Evolutionary conservation across 257 asterid genomes (phyloP), one percentile per base, ranked within the genome.

Genomic region (Solanum sejunctum): DNA sequence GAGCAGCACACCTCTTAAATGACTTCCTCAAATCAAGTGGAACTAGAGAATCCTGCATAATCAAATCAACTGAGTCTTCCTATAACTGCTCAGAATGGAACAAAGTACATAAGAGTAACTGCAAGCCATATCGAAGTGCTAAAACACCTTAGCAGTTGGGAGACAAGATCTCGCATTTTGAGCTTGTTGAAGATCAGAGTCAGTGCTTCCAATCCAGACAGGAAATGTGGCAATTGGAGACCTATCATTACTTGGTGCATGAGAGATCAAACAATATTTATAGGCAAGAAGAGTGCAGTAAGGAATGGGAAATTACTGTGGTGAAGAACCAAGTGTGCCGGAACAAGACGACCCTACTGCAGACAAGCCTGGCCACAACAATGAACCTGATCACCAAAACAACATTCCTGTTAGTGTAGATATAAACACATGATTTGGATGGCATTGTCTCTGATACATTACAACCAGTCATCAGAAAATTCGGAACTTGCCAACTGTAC

Each of bases 1-100:
- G 98, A 9, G 94, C 85, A 47, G 90, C 79, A 71, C 96, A 86
- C 89, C 95, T 90, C 90, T 91, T 96, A 95, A 94, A 86, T 10
- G 91, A 86, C 73, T 88, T 90, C 87, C 85, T 90, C 52, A 91
- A 86, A 84, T 85, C 82, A 41, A 78, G 75, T 17, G 66, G 80
- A 86, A 85, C 88, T 84, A 39, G 84, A 77, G 87, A 71, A 85
- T 63, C 58, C 96, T 91, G 92, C 64, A 83, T 69, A 21, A 52
- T 86, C 21, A 70, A 87, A 80, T 84, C 39, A 66, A 56, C 28
- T 28, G 23, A 73, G 18, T 63, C n/a, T 23, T 61, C 71, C 81
- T 32, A 56, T 17, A 85, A 23, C 21, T 32, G 67, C 41, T 71
- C 21, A 57, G 55, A 18, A 60, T 43, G 16, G 20, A 39, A 21